These are phyloP conservation scores for Backusella sp. DNA, from an alignment of 192 early-diverging fungal genomes.

Conservation along the genomic window DNA sequence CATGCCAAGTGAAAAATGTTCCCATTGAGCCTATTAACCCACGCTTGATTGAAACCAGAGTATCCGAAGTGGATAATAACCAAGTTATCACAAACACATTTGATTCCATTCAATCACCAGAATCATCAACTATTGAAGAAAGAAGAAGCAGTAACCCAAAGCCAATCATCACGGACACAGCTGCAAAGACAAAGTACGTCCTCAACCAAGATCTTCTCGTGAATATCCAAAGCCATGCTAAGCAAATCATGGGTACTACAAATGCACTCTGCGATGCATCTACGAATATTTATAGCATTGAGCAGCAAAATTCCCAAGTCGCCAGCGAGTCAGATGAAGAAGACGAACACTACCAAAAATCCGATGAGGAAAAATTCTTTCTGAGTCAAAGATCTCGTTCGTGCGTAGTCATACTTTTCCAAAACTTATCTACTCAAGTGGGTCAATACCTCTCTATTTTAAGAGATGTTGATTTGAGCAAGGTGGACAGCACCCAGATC, in stretches of 20 bases:
- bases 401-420: constrained; percentile 17
- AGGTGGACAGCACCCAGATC: constrained; percentile 10
- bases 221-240: constrained; percentile 27
- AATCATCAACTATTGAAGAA: not conserved
- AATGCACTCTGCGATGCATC: constrained; percentile 24
- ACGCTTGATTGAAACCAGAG: constrained; percentile 10
- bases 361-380: not conserved
- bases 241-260: constrained; percentile 28
- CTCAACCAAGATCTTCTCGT: constrained; percentile 30
- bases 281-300: constrained; percentile 14
- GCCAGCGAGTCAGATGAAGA: not conserved
- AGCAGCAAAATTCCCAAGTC: not conserved
- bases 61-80: not conserved
- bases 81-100: not conserved
- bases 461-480: constrained; percentile 23
- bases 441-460: constrained; percentile 27
- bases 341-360: not conserved
- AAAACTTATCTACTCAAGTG: constrained; percentile 23
- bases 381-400: constrained; percentile 5
- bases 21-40: constrained; percentile 43
- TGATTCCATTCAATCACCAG: not conserved
- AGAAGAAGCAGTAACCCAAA: not conserved
- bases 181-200: constrained; percentile 21
- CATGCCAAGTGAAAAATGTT: constrained; percentile 38
- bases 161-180: not conserved